Evolutionary conservation across 345 rosid species (phyloP).

Genomic region (Corymbia maculata): DNA sequence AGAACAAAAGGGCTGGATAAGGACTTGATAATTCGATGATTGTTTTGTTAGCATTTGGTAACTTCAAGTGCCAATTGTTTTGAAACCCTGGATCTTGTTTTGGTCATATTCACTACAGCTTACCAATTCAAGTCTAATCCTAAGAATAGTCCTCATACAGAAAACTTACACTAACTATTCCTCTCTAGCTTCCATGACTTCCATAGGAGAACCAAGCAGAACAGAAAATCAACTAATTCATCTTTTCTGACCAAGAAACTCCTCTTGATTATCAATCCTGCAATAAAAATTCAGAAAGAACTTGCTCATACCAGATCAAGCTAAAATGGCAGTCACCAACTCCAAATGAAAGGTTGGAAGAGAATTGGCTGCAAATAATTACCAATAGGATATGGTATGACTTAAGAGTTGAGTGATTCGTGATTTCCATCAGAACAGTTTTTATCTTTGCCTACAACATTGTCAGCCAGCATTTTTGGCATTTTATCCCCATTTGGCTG

Average conservation of each 20-base stretch:
- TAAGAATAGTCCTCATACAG: not conserved
- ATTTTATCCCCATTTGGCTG: not conserved
- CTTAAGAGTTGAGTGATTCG: not conserved
- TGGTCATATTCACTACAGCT: not conserved
- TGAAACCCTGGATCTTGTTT: not conserved
- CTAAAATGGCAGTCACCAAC: not conserved
- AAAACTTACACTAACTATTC: not conserved
- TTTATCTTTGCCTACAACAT: not conserved
- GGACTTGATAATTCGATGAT: not conserved
- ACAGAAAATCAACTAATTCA: not conserved
- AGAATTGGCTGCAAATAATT: not conserved
- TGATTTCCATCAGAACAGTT: not conserved
- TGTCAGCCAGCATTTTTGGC: not conserved
- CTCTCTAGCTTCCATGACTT: not conserved
- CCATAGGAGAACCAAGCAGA: not conserved
- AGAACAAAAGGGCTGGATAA: not conserved
- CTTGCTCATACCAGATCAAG: not conserved
- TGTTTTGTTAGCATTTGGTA: not conserved
- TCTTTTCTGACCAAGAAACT: not conserved
- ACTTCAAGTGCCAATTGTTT: not conserved
- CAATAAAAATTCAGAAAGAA: not conserved
- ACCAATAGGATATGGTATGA: not conserved
- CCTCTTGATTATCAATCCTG: not conserved
- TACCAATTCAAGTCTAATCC: not conserved
- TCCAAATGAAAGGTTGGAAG: not conserved